These are phyloP conservation scores for Parastagonospora avenae DNA, from an alignment of 2,329 filamentous ascomycete genomes.

Conservation along the genomic window DNA sequence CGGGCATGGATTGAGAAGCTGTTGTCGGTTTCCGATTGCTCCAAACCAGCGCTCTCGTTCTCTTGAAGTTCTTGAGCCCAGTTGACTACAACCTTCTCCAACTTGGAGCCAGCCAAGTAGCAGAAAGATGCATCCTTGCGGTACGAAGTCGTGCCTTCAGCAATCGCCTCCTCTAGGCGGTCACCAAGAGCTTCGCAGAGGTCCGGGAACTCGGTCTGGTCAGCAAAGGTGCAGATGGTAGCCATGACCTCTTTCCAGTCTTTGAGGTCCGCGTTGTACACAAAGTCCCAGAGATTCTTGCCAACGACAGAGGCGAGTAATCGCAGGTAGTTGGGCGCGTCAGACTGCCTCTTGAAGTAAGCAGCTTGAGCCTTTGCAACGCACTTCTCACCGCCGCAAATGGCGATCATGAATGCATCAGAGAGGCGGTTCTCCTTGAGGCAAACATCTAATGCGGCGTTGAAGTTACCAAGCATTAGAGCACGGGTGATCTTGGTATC, in stretches of 20 bases:
- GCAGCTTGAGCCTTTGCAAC: slow-evolving; percentile 92
- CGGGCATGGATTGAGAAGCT: slow-evolving; percentile 91
- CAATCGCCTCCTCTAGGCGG: slow-evolving; percentile 74
- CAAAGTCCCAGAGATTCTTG: slow-evolving; percentile 97
- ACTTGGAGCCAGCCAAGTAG: slow-evolving; percentile 91
- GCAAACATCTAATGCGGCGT: slow-evolving; percentile 86
- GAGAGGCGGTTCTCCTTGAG: slow-evolving; percentile 88
- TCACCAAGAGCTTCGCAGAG: slow-evolving; percentile 95
- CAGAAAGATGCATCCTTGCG: slow-evolving; percentile 96
- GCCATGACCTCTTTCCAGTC: slow-evolving; percentile 99
- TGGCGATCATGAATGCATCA: slow-evolving; percentile 97
- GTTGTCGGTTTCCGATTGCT: slow-evolving; percentile 72
- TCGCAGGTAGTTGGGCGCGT: slow-evolving; percentile 88
- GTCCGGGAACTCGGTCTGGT: slow-evolving; percentile 88
- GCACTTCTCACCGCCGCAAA: slow-evolving; percentile 90
- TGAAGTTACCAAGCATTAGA: slow-evolving; percentile 87
- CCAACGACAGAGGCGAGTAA: slow-evolving; percentile 88
- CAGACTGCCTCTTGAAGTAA: slow-evolving; percentile 82
- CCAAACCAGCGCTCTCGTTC: slow-evolving; percentile 74
- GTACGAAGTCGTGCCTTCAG: slow-evolving; percentile 55
- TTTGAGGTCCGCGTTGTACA: slow-evolving; percentile 89
- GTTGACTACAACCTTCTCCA: slow-evolving; percentile 95
- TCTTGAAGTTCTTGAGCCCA: slow-evolving; percentile 92
- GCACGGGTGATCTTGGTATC: slow-evolving; percentile 88
- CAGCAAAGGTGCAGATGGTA: slow-evolving; percentile 91